Evolutionary conservation across 2,329 filamentous ascomycete species (phyloP), one percentile per base, ranked within the genome.

Genomic region (Didymella lethalis): DNA sequence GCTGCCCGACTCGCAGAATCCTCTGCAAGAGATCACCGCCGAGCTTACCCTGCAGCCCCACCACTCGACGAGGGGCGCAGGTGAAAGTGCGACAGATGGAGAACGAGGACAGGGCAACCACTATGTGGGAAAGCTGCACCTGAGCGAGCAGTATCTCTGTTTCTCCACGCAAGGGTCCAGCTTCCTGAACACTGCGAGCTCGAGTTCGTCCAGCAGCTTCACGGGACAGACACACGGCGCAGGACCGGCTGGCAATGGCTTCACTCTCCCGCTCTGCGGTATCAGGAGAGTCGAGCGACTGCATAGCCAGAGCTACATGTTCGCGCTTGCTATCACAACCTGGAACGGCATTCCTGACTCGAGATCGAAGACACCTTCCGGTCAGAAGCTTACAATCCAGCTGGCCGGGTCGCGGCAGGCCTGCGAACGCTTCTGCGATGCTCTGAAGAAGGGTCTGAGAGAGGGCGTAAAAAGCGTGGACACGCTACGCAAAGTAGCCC

Each of bases 371-470:
- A 79, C 80, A 16, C 77, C 81, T 28, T 87, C 87, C 62, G 83
- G 86, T 53, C 95, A 97, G 75, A 91, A 93, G 71, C 90, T 99
- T 66, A 97, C 93, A 1, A 86, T 99, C 60, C 92, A 97, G 77
- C 87, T 99, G 48, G 92, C 92, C 28, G 94, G 93, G 28, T 95
- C 90, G 73, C 88, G 94, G 55, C 91, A 90, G 73, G 88, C 91
- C 47, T 98, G 94, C 76, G 95, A 99, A 78, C 85, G 93, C 53
- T 99, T 99, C 80, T 99, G 95, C 76, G 95, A 99, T 79, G 92
- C 91, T 6, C 83, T 99, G 64, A 99, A 98, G 79, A 92, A 90
- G 74, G 93, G 93, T 0, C 81, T 99, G 49, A 86, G 94, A 62
- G 89, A 92, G 57, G 92, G 90, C 14, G 93, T 98, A 71, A 92